Evolutionary conservation across 305 asterid species (phyloP).

Genomic region (Fraxinus baroniana): DNA sequence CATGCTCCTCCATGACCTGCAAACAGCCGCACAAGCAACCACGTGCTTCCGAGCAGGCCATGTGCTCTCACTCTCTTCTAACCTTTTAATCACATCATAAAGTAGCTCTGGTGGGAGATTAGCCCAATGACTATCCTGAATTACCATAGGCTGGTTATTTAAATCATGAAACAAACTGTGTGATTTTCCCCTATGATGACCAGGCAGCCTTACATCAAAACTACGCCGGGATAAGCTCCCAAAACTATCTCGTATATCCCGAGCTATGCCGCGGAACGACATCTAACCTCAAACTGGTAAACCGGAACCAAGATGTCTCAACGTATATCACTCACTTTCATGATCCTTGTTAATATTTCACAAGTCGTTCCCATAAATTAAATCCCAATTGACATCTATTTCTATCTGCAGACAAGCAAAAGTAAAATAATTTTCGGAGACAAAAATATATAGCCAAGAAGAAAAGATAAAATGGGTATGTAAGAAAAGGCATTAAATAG

Average conservation of each 20-base stretch:
- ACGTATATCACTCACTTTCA: background rate
- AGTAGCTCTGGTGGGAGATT: constrained; percentile 93
- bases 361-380: constrained; percentile 11
- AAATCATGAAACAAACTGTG: constrained; percentile 66
- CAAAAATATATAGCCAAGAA: constrained; percentile 14
- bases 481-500: constrained; percentile 28
- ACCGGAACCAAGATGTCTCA: constrained; percentile 11
- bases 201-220: constrained; percentile 68
- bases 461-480: constrained; percentile 13
- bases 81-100: constrained; percentile 73
- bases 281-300: constrained; percentile 35
- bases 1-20: constrained; percentile 94
- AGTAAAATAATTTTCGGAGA: constrained; percentile 19
- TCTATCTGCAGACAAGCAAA: constrained; percentile 29
- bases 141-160: constrained; percentile 54
- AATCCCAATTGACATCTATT: constrained; percentile 20
- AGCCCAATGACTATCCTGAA: constrained; percentile 85
- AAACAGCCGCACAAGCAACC: constrained; percentile 89
- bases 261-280: constrained; percentile 94
- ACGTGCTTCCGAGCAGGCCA: constrained; percentile 94
- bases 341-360: background rate
- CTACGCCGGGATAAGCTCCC: constrained; percentile 90
- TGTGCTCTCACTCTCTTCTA: constrained; percentile 90
- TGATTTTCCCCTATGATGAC: constrained; percentile 77
- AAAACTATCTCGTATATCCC: constrained; percentile 80